Base-by-base conservation (phyloP, 352 stramenopile species). In the Globisporangium apiculatum region DNA sequence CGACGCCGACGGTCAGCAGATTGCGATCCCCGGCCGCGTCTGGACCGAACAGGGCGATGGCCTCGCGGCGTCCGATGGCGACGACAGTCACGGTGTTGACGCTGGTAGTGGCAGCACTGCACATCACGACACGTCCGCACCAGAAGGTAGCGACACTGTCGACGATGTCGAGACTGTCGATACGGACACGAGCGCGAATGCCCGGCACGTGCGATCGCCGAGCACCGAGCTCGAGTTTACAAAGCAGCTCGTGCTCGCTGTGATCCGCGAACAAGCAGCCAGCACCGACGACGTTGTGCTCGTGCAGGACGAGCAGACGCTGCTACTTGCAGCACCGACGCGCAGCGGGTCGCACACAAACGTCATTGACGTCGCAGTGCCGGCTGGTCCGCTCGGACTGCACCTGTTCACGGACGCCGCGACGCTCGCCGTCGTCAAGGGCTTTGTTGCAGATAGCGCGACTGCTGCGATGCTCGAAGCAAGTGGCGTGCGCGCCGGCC, bases 331-430 rank as follows among this genome's bases (percentile, higher is more conserved):
- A 48, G 24, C 38, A 46, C 49, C 18, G 38, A 38, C 24, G 18
- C 57, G 55, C 11, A 67, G 7, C 9, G 24, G 2, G 2, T 31
- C 24, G 24, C 24, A 31, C 24, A 3, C 24, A 31, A 67, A 79
- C 51, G 40, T 69, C 11, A 53, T 87, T 35, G 51, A 85, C 43
- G 69, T 77, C 17, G 35, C 36, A 1, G 65, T 85, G 36, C 64
- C 65, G 38, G 42, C 72, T 36, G 82, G 79, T 6, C 74, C 82
- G 2, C 61, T 91, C 35, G 79, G 79, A 14, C 53, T 91, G 10
- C 75, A 86, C 54, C 61, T 91, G 8, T 77, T 67, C 54, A 80
- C 72, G 11, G 76, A 87, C 42, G 62, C 85, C 15, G 65, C 81
- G 38, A 53, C 82, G 42, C 71, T 82, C 35, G 79, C 75, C 0